Conservation (phyloP, 2,329 filamentous ascomycete genomes). For the Dichotomopilus funicola region DNA sequence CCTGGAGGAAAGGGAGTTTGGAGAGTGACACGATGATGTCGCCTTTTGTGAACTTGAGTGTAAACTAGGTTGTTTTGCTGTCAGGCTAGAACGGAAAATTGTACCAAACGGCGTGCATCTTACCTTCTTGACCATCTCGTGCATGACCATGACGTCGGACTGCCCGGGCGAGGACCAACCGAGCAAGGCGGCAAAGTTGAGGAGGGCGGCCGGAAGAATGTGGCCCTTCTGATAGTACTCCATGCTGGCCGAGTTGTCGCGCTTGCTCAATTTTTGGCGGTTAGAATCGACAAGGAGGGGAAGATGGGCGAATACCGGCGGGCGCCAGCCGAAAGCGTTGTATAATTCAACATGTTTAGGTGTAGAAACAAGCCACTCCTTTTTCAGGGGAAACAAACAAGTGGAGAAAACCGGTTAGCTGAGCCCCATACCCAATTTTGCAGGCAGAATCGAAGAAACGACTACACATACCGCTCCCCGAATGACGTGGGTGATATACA, state of each 20-base stretch:
- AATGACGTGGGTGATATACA: slow-evolving; percentile 94
- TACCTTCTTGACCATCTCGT: slow-evolving; percentile 64
- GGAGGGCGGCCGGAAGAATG: slow-evolving; percentile 45
- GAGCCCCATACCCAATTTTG: neutral
- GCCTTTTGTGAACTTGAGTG: slow-evolving; percentile 82
- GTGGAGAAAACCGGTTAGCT: slow-evolving; percentile 6
- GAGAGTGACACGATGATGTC: slow-evolving; percentile 76
- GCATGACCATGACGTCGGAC: slow-evolving; percentile 64
- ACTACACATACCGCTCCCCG: slow-evolving; percentile 60
- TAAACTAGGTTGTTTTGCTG: slow-evolving; percentile 49
- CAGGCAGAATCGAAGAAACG: too few relatives aligned
- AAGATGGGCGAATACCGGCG: slow-evolving; percentile 73
- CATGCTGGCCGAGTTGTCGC: slow-evolving; percentile 53
- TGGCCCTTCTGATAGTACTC: slow-evolving; percentile 43
- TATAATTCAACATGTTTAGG: slow-evolving; percentile 68
- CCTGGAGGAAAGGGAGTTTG: slow-evolving; percentile 75
- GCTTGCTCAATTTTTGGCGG: slow-evolving; percentile 80
- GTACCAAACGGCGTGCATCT: slow-evolving; percentile 18
- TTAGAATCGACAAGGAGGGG: slow-evolving; percentile 63
- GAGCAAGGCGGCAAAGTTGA: slow-evolving; percentile 78
- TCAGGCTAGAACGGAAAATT: slow-evolving; percentile 18
- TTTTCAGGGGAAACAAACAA: neutral
- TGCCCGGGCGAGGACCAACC: slow-evolving; percentile 63
- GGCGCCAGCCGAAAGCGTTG: slow-evolving; percentile 66
- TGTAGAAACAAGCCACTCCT: slow-evolving; percentile 95